phyloP scores from a whole-genome alignment of 306 rosid genomes.

The Sphenostylis stenocarpa region DNA sequence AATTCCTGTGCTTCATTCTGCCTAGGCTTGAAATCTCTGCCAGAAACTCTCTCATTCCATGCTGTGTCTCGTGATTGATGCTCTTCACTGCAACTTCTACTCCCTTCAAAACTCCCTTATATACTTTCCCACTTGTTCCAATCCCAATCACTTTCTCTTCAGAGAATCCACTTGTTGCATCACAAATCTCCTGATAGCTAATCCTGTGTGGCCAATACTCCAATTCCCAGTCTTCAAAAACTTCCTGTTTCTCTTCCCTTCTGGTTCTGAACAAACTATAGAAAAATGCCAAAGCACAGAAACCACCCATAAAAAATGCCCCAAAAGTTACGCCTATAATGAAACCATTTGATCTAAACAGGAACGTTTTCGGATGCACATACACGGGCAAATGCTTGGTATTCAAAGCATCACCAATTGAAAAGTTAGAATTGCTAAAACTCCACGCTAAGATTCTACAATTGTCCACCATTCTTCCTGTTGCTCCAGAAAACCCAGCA shows the following conservation, averaged over 20 bases:
- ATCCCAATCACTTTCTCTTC: slow-evolving; percentile 64
- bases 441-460: slow-evolving; percentile 70
- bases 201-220: slow-evolving; percentile 81
- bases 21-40: slow-evolving; percentile 84
- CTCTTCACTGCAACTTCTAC: slow-evolving; percentile 62
- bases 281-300: slow-evolving; percentile 23
- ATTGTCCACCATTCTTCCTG: slow-evolving; percentile 58
- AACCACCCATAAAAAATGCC: slow-evolving; percentile 32
- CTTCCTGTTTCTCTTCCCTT: slow-evolving; percentile 34
- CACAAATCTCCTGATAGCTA: slow-evolving; percentile 50
- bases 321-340: slow-evolving; percentile 41
- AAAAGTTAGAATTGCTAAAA: slow-evolving; percentile 61
- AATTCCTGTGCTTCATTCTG: slow-evolving; percentile 69
- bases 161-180: slow-evolving; percentile 58
- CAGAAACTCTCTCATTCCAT: slow-evolving; percentile 64
- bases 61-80: slow-evolving; percentile 42
- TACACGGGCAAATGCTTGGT: slow-evolving; percentile 58
- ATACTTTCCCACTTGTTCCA: slow-evolving; percentile 69
- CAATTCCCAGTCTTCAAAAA: slow-evolving; percentile 50
- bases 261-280: slow-evolving; percentile 30
- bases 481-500: slow-evolving; percentile 61
- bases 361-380: slow-evolving; percentile 32
- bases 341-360: slow-evolving; percentile 44
- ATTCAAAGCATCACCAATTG: slow-evolving; percentile 62
- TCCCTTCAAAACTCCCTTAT: slow-evolving; percentile 62